phyloP scores from a whole-genome alignment of 441 rosid species.

The Mallotus japonicus region DNA sequence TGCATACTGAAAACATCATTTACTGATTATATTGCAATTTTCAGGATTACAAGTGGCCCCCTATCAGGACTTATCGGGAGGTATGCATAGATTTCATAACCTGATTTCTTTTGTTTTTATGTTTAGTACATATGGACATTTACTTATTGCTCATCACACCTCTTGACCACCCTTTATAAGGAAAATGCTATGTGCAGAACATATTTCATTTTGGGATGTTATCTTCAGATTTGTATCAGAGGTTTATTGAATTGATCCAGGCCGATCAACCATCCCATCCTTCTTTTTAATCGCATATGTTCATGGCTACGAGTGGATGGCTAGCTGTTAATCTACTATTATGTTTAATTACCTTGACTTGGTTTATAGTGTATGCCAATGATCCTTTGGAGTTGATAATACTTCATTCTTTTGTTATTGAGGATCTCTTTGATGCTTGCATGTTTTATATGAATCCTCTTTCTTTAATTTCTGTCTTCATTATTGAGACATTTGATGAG shows the following conservation, averaged over 20 bases:
- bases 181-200: neutral
- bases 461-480: neutral
- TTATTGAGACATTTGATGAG: neutral
- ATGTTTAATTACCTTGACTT: neutral
- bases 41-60: conserved; percentile 89
- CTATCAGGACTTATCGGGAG: conserved; percentile 87
- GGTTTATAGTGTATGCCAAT: neutral
- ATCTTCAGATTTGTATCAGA: neutral
- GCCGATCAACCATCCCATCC: neutral
- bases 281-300: neutral
- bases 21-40: conserved; percentile 25
- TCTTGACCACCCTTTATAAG: neutral
- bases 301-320: neutral
- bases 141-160: neutral
- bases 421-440: neutral
- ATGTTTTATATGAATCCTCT: neutral
- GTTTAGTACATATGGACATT: neutral
- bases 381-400: neutral
- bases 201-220: neutral
- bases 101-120: conserved; percentile 14
- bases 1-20: conserved; percentile 12
- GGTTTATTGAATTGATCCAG: neutral
- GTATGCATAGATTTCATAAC: conserved; percentile 29
- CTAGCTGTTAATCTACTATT: neutral
- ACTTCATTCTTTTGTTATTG: neutral